phyloP scores from a whole-genome alignment of 2,329 filamentous ascomycete genomes.

The Cladosporium oxysporum region DNA sequence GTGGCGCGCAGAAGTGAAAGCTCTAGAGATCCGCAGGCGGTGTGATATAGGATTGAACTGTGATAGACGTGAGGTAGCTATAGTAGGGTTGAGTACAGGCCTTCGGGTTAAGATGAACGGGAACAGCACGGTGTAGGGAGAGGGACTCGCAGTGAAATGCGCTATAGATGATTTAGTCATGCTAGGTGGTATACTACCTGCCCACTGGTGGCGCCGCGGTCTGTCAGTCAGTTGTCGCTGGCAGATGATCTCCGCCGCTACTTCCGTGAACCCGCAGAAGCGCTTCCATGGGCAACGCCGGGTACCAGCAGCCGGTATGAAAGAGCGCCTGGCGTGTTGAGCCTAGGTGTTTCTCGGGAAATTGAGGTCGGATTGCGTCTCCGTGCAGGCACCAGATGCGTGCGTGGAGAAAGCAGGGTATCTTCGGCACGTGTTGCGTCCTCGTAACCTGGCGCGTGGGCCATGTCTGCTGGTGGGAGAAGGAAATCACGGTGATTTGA shows the following conservation, averaged over 20 bases:
- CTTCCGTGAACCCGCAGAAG: not conserved
- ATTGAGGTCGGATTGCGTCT: not conserved
- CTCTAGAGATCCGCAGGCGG: not conserved
- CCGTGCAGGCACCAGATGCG: not conserved
- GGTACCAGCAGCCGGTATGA: not conserved
- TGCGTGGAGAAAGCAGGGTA: not conserved
- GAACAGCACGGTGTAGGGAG: not conserved
- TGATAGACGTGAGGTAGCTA: not conserved
- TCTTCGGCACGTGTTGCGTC: not conserved
- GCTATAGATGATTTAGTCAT: not conserved
- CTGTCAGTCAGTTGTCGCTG: not conserved
- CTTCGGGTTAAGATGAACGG: not conserved
- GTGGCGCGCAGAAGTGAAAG: not conserved
- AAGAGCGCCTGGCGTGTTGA: not conserved
- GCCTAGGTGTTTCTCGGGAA: not conserved
- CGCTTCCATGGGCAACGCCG: not conserved
- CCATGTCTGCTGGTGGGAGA: not conserved
- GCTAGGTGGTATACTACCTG: conserved; percentile 1
- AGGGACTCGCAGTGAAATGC: conserved; percentile 1
- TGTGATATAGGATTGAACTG: not conserved
- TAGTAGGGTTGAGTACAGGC: not conserved
- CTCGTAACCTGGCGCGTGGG: not conserved
- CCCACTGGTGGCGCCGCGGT: not conserved
- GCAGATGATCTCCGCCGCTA: conserved; percentile 5
- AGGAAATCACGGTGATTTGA: not conserved